These are phyloP conservation scores for Sclerotinia trifoliorum DNA, from an alignment of 2,329 filamentous ascomycete species.

Conservation along the genomic window DNA sequence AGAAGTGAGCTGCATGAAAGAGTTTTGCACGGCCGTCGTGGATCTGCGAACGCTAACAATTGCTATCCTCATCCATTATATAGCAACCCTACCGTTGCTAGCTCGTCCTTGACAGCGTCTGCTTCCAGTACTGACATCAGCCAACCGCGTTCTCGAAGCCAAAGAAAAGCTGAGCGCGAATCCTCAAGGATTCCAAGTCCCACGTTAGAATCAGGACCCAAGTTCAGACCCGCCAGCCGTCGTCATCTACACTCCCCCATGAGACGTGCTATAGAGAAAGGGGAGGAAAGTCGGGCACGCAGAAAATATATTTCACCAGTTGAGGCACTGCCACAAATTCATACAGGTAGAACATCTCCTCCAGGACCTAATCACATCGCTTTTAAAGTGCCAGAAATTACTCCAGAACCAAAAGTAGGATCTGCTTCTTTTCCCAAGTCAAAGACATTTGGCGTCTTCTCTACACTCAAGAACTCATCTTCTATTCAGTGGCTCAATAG, in stretches of 20 bases:
- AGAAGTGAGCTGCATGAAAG: constrained; percentile 17
- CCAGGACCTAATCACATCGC: constrained; percentile 13
- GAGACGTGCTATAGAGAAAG: constrained; percentile 22
- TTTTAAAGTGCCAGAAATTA: constrained; percentile 22
- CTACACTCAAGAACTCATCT: constrained; percentile 48
- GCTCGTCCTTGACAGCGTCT: constrained; percentile 29
- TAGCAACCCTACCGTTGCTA: constrained; percentile 30
- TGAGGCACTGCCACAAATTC: constrained; percentile 18
- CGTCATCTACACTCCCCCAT: constrained; percentile 28
- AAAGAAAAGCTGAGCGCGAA: background rate
- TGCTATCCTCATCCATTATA: constrained; percentile 23
- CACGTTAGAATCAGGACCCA: background rate
- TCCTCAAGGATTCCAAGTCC: constrained; percentile 23
- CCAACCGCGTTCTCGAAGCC: constrained; percentile 12
- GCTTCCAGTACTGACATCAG: constrained; percentile 28
- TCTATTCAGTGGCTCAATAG: constrained; percentile 35
- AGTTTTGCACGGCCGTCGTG: constrained; percentile 9
- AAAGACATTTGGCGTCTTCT: constrained; percentile 47
- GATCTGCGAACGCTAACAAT: constrained; percentile 12
- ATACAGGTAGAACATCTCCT: constrained; percentile 24
- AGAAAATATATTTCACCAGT: background rate
- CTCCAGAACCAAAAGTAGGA: constrained; percentile 25
- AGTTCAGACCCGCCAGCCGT: constrained; percentile 9
- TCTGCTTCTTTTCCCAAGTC: constrained; percentile 43
- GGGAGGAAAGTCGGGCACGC: constrained; percentile 27